Evolutionary conservation across 2,329 filamentous ascomycete species (phyloP).

Genomic region (Helotiales sp.): DNA sequence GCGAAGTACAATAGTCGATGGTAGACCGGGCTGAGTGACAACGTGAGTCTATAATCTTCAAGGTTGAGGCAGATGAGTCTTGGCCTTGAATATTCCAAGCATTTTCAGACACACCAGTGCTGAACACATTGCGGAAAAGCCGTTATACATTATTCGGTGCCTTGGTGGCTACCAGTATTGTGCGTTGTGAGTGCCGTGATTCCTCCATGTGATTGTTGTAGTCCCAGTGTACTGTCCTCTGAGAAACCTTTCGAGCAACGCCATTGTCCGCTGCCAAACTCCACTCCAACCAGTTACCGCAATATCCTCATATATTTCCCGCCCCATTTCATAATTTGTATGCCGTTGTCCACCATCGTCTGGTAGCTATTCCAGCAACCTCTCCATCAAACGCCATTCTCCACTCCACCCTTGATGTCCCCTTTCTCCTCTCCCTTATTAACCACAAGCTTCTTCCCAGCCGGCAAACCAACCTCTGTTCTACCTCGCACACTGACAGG

Average conservation of each 20-base stretch:
- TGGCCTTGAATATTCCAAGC: not conserved
- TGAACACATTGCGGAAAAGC: not conserved
- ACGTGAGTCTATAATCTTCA: too few relatives aligned
- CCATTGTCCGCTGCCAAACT: conserved; percentile 17
- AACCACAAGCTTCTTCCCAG: conserved; percentile 25
- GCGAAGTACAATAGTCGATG: too few relatives aligned
- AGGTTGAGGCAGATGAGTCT: not conserved
- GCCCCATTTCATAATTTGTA: too few relatives aligned
- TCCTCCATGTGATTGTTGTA: not conserved
- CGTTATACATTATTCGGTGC: not conserved
- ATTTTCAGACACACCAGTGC: not conserved
- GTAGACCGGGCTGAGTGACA: too few relatives aligned
- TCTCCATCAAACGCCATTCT: conserved; percentile 17
- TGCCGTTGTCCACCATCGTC: too few relatives aligned
- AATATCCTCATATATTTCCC: too few relatives aligned
- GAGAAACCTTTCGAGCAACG: not conserved
- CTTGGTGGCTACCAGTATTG: not conserved
- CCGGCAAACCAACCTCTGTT: conserved; percentile 21
- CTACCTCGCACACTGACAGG: conserved; percentile 23
- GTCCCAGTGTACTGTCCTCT: not conserved
- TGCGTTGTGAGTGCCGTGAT: not conserved
- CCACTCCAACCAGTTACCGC: conserved; percentile 6
- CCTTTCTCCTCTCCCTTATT: conserved; percentile 26
- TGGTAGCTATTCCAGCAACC: too few relatives aligned
- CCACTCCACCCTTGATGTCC: conserved; percentile 11